Evolutionary conservation across 352 stramenopile species (phyloP), one percentile per base, ranked within the genome.

Genomic region (Thraustochytrium striatum): DNA sequence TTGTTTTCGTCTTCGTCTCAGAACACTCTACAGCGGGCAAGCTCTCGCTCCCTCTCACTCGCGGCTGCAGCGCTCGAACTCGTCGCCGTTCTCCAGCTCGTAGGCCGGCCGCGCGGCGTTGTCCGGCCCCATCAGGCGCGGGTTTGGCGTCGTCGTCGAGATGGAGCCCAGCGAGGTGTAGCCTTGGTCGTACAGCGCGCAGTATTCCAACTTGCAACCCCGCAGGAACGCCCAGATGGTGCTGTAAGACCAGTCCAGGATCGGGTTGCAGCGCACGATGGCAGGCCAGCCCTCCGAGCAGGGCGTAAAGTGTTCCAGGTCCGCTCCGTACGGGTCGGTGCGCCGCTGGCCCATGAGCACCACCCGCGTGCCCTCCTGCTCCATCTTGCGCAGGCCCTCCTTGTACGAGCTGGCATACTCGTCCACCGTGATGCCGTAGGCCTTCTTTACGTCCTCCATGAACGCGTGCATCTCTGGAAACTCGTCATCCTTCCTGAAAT

Each of bases 151-250:
- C 9, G 91, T 95, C 82, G 94, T 88, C 78, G 86, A 88, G 55
- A 94, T 93, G 72, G 91, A 92, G 35, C 91, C 91, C 39, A 96
- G 84, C 28, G 91, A 96, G 43, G 91, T 96, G 72, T 87, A 91
- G 50, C 92, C 92, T 72, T 96, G 86, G 79, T 96, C 92, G 80
- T 97, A 97, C 21, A 97, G 81, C 25, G 70, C 81, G 84, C 91
- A 96, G 81, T 96, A 96, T 25, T 92, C 88, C 33, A 97, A 82
- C 39, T 89, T 79, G 72, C 89, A 95, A 25, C 91, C 83, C 21
- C 91, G 88, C 47, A 96, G 69, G 79, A 97, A 96, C 38, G 83
- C 83, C 92, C 92, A 97, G 11, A 97, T 90, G 79, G 95, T 85
- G 13, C 82, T 81, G 82, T 96, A 97, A 33, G 89, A 91, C 92